phyloP scores from a whole-genome alignment of 768 basidiomycete genomes.

The Crassisporium funariophilum region DNA sequence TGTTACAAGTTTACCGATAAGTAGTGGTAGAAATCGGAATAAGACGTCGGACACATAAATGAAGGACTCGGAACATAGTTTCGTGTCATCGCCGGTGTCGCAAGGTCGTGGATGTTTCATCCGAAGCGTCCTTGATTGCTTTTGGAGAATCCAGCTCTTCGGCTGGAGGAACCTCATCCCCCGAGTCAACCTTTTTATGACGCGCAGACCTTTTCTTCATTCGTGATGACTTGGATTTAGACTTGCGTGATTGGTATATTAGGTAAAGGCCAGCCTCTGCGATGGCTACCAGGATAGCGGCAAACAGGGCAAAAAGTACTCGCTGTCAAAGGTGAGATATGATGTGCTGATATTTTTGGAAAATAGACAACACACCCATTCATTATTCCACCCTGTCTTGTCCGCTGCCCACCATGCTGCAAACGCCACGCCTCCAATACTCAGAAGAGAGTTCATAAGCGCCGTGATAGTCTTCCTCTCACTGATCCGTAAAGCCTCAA shows the following conservation, averaged over 20 bases:
- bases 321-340: slow-evolving; percentile 41
- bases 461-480: slow-evolving; percentile 71
- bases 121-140: slow-evolving; percentile 9
- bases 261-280: slow-evolving; percentile 72
- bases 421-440: slow-evolving; percentile 63
- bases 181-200: slow-evolving; percentile 42
- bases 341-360: slow-evolving; percentile 2
- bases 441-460: slow-evolving; percentile 71
- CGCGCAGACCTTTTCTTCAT: slow-evolving; percentile 21
- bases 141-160: slow-evolving; percentile 11
- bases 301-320: slow-evolving; percentile 61
- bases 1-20: slow-evolving; percentile 48
- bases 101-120: slow-evolving; percentile 18
- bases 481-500: slow-evolving; percentile 45
- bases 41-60: not conserved
- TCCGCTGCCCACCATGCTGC: slow-evolving; percentile 77
- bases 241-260: slow-evolving; percentile 65
- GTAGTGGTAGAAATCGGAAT: slow-evolving; percentile 11
- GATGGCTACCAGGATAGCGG: slow-evolving; percentile 65
- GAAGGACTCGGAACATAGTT: not conserved
- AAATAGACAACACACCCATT: slow-evolving; percentile 61
- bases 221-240: slow-evolving; percentile 19
- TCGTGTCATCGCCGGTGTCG: slow-evolving; percentile 31
- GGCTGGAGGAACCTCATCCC: slow-evolving; percentile 8
- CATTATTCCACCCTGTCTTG: slow-evolving; percentile 61